phyloP scores from a whole-genome alignment of 768 basidiomycete species.

The Inosperma sp. region DNA sequence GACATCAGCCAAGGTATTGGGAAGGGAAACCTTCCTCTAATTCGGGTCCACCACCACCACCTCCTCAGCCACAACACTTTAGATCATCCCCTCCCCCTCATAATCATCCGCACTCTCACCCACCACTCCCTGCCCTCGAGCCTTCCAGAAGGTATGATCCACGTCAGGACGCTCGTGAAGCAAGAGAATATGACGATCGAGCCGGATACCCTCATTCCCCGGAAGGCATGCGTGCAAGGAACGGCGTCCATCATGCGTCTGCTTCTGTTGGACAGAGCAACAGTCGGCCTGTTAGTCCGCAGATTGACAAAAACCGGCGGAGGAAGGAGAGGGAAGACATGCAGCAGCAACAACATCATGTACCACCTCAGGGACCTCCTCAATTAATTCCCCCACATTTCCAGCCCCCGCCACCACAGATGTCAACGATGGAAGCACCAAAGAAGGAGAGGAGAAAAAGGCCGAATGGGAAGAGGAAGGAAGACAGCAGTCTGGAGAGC shows the following conservation, averaged over 20 bases:
- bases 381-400: slow-evolving; percentile 16
- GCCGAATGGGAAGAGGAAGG: slow-evolving; percentile 24
- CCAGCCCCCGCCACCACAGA: slow-evolving; percentile 17
- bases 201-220: slow-evolving; percentile 45
- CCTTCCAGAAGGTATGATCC: slow-evolving; percentile 58
- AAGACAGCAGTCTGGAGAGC: slow-evolving; percentile 3
- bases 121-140: slow-evolving; percentile 39
- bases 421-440: slow-evolving; percentile 36
- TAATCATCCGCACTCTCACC: slow-evolving; percentile 19
- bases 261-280: slow-evolving; percentile 24
- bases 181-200: slow-evolving; percentile 45
- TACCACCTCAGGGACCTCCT: slow-evolving; percentile 6
- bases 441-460: slow-evolving; percentile 60
- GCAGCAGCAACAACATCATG: slow-evolving; percentile 14
- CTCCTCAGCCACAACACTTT: slow-evolving; percentile 26
- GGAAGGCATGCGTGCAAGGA: slow-evolving; percentile 36
- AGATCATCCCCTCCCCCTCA: slow-evolving; percentile 22
- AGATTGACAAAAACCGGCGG: slow-evolving; percentile 41
- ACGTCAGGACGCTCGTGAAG: slow-evolving; percentile 49
- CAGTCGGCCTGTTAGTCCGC: slow-evolving; percentile 62
- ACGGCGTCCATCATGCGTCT: slow-evolving; percentile 27
- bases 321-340: slow-evolving; percentile 50
- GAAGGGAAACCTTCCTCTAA: slow-evolving; percentile 51
- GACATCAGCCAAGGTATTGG: slow-evolving; percentile 53
- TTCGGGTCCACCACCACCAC: slow-evolving; percentile 32